These are phyloP conservation scores for Rhodotorula kratochvilovae DNA, from an alignment of 768 basidiomycete species.

Conservation along the genomic window DNA sequence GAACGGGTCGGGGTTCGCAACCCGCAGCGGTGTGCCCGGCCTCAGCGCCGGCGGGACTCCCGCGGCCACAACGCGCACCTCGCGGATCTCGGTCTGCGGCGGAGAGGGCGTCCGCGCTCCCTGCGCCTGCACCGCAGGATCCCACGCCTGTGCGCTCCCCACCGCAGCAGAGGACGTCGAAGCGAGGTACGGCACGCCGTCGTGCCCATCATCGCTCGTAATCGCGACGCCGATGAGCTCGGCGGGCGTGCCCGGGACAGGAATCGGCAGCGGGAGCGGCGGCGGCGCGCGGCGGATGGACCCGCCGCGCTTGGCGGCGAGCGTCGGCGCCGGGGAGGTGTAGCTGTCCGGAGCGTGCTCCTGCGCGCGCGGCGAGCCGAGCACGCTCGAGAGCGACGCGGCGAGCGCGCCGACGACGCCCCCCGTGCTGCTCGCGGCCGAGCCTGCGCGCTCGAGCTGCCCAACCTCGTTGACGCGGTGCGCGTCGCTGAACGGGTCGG, in stretches of 20 bases:
- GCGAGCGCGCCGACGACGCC: slow-evolving; percentile 13
- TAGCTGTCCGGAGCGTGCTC: slow-evolving; percentile 1
- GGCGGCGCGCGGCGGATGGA: background rate
- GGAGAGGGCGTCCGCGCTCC: too few species aligned
- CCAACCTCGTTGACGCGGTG: slow-evolving; percentile 29
- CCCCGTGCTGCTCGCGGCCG: background rate
- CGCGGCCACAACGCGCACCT: too few species aligned
- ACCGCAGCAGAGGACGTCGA: background rate
- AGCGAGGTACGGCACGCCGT: slow-evolving; percentile 6
- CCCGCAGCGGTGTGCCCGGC: slow-evolving; percentile 14
- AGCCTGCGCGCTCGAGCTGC: slow-evolving; percentile 4
- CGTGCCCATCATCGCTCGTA: slow-evolving; percentile 30
- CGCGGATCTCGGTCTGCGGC: background rate
- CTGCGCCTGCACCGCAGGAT: too few species aligned
- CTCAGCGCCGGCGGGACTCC: slow-evolving; percentile 11
- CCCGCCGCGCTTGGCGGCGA: background rate
- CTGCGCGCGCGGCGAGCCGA: background rate
- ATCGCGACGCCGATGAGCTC: slow-evolving; percentile 32
- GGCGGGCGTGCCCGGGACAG: slow-evolving; percentile 17
- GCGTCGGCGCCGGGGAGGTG: slow-evolving; percentile 12
- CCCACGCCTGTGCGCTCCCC: too few species aligned
- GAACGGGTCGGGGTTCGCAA: slow-evolving; percentile 29
- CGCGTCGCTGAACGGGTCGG: slow-evolving; percentile 26
- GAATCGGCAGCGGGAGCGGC: background rate
- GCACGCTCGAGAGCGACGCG: slow-evolving; percentile 13